Base-by-base conservation (phyloP, 345 rosid genomes). In the Nephelium lappaceum region DNA sequence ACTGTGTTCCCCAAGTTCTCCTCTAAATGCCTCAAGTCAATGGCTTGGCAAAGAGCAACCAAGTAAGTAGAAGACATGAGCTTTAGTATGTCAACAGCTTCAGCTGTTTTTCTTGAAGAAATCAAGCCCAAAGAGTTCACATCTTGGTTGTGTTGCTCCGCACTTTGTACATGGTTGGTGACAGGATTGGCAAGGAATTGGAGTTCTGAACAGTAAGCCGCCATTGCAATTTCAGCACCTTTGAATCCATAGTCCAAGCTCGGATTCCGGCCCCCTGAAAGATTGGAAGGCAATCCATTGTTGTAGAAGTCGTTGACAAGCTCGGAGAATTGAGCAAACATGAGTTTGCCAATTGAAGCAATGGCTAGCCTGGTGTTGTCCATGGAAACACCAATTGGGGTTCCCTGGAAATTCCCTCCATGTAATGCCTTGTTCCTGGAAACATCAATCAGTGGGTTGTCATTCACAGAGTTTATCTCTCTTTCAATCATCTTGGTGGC, bases 151-250 rank as follows among this genome's bases (percentile, higher is more conserved):
- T 93, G 97, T 64, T 93, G 97, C 84, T 93, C 95, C 0, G 95
- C 95, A 1, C 92, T 91, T 71, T 91, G 88, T 41, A 93, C 97
- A 72, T 93, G 97, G 74, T 79, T 93, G 14, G 97, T 93, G 47
- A 93, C 95, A 2, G 93, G 95, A 76, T 93, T 93, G 0, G 91
- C 95, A 0, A 93, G 84, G 80, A 78, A 91, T 63, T 93, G 95
- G 49, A 92, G 90, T 84, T 92, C 97, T 0, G 93, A 92, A 69
- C 97, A 91, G 67, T 92, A 92, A 0, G 97, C 84, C 68, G 97
- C 97, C 97, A 92, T 92, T 1, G 97, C 93, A 6, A 92, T 92
- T 82, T 93, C 95, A 0, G 95, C 95, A 10, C 97, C 95, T 65
- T 91, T 93, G 86, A 93, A 91, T 18, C 95, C 93, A 5, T 93